Percentiles rank a stretch among this genome's conserved stretches.
phyloP scores from a whole-genome alignment of 352 stramenopile species.

The Globisporangium camurandrum region DNA sequence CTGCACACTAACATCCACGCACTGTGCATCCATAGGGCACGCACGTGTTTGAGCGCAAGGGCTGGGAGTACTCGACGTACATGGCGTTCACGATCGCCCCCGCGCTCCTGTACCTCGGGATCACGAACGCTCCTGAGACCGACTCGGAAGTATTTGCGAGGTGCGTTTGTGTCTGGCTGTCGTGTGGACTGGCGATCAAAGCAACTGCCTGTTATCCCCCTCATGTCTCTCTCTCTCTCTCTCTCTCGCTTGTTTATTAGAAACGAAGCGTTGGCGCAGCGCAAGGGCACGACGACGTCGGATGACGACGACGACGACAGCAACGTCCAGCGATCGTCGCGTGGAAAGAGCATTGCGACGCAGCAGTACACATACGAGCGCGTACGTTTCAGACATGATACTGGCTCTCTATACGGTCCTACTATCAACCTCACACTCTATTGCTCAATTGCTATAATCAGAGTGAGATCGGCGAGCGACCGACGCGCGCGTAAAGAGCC shows the following conservation, averaged over 20 bases:
- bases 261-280: slow-evolving; percentile 46
- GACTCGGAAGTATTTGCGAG: slow-evolving; percentile 78
- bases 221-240: neutral
- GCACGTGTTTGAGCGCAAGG: slow-evolving; percentile 73
- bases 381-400: slow-evolving; percentile 17
- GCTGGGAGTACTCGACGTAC: slow-evolving; percentile 80
- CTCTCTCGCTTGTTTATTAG: no score
- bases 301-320: slow-evolving; percentile 36
- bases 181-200: neutral
- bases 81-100: slow-evolving; percentile 64
- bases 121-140: slow-evolving; percentile 76
- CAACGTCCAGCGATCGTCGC: slow-evolving; percentile 34
- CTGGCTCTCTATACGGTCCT: neutral
- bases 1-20: no score
- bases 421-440: no score
- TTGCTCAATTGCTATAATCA: slow-evolving; percentile 6
- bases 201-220: neutral
- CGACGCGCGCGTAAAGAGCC: slow-evolving; percentile 31
- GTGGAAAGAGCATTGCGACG: no score
- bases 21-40: slow-evolving; percentile 39
- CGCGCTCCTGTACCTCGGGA: slow-evolving; percentile 64
- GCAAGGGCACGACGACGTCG: slow-evolving; percentile 40
- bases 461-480: slow-evolving; percentile 55
- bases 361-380: slow-evolving; percentile 45
- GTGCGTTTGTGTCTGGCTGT: slow-evolving; percentile 19